These are phyloP conservation scores for Huntiella moniliformis DNA, from an alignment of 2,329 filamentous ascomycete genomes.

Conservation along the genomic window DNA sequence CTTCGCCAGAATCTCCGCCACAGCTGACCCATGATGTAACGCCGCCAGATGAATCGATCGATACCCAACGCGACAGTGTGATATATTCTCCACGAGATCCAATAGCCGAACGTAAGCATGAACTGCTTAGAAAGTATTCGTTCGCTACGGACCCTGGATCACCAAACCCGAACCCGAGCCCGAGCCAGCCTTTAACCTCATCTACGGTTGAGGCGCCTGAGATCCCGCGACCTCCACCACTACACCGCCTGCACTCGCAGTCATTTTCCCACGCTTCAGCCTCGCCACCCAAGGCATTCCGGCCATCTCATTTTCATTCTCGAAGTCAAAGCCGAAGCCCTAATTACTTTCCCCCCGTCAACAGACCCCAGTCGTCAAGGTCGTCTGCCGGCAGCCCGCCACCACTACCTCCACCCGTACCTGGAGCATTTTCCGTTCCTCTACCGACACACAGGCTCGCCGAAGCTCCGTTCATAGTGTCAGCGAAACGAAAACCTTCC, in stretches of 20 bases:
- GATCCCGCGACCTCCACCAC: not conserved
- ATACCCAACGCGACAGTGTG: no score
- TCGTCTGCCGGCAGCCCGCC: not conserved
- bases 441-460: no score
- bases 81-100: no score
- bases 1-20: no score
- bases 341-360: not conserved
- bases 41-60: no score
- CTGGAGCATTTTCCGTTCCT: no score
- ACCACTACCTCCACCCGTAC: not conserved
- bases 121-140: slow-evolving; percentile 24
- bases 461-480: no score
- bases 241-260: not conserved
- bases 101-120: slow-evolving; percentile 27
- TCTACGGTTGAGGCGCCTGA: not conserved
- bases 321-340: slow-evolving; percentile 3
- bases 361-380: not conserved
- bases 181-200: not conserved
- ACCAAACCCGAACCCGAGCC: not conserved
- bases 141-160: slow-evolving; percentile 4
- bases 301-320: slow-evolving; percentile 1
- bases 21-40: no score
- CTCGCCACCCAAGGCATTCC: not conserved
- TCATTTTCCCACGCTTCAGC: slow-evolving; percentile 1
- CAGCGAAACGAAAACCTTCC: no score